phyloP scores from a whole-genome alignment of 768 basidiomycete species.

The Cystofilobasidium ferigula region DNA sequence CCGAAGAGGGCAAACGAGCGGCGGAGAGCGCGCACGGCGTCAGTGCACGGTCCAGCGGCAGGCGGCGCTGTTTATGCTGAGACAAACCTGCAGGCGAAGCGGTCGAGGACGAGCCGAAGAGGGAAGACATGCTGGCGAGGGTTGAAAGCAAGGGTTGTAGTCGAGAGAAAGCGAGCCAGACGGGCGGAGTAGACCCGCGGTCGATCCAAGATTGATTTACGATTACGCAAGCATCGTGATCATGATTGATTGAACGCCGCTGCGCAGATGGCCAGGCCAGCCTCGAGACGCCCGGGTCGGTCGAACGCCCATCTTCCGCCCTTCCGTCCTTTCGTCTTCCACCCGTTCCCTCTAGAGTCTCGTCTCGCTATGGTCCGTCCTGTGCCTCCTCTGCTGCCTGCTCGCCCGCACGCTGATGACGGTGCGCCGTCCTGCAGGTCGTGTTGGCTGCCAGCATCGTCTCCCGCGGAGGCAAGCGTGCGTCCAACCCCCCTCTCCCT shows the following conservation, averaged over 20 bases:
- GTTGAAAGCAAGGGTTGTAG: neutral
- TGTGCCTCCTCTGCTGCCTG: neutral
- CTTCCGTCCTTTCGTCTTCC: neutral
- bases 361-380: neutral
- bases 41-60: too few relatives aligned
- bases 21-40: neutral
- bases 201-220: too few relatives aligned
- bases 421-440: constrained; percentile 46
- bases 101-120: constrained; percentile 16
- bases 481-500: constrained; percentile 30
- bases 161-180: neutral
- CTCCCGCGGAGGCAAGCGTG: constrained; percentile 85
- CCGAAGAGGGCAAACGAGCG: neutral
- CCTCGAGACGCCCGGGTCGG: too few relatives aligned
- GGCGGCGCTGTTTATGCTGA: too few relatives aligned
- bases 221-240: too few relatives aligned
- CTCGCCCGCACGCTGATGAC: neutral
- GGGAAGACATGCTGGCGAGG: constrained; percentile 4
- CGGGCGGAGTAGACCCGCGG: too few relatives aligned
- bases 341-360: neutral
- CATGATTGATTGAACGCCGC: neutral
- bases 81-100: neutral
- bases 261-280: too few relatives aligned
- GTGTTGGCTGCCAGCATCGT: constrained; percentile 90
- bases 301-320: neutral